Percentiles rank a stretch among this genome's conserved stretches.
These are phyloP conservation scores for Colletotrichum sp. DNA, from an alignment of 2,329 filamentous ascomycete genomes.

Conservation along the genomic window DNA sequence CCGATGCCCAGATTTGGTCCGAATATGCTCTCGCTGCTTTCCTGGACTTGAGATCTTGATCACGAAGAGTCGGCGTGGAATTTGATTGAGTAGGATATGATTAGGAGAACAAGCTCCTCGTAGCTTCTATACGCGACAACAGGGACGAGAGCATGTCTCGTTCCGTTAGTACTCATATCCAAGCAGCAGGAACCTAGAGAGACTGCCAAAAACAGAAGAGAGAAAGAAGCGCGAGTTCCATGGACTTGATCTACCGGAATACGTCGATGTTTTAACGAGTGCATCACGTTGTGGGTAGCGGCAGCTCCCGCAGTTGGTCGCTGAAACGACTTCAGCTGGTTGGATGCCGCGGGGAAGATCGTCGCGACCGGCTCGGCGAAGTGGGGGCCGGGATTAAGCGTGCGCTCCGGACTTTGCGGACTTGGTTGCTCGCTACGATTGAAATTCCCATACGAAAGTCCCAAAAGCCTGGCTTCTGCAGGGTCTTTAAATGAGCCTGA, in stretches of 20 bases:
- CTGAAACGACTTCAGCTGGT: background rate
- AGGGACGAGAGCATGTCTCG: no score
- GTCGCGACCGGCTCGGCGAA: background rate
- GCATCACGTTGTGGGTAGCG: background rate
- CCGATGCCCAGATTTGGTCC: no score
- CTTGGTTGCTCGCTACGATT: background rate
- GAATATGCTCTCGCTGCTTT: no score
- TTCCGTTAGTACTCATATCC: no score
- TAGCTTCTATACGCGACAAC: no score
- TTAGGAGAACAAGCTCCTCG: rapidly evolving
- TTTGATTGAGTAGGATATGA: rapidly evolving
- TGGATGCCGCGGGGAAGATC: background rate
- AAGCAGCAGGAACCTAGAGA: rapidly evolving
- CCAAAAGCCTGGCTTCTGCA: background rate
- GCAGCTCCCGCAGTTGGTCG: background rate
- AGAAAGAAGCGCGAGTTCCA: no score
- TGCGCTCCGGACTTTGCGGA: background rate
- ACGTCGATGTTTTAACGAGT: background rate
- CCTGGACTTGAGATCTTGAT: no score
- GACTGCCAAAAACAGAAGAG: no score
- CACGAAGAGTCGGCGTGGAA: rapidly evolving
- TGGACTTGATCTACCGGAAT: background rate
- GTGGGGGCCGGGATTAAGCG: background rate
- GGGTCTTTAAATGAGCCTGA: background rate
- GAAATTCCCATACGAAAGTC: background rate